Percentiles rank a stretch among this genome's conserved stretches.
Conservation (phyloP, 2,329 filamentous ascomycete species). For the Meredithiella fracta region DNA sequence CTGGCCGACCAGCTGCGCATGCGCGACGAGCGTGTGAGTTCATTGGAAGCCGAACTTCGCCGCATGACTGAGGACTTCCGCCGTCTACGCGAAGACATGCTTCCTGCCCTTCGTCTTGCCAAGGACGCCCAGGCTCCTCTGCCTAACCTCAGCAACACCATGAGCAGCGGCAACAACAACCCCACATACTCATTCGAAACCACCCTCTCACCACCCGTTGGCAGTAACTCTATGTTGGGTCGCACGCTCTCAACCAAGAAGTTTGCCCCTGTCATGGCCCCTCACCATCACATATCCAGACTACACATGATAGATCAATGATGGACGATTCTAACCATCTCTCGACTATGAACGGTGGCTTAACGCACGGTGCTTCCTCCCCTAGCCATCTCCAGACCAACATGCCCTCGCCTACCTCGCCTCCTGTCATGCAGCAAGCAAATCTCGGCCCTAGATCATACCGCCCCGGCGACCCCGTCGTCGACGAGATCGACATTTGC, state of each 20-base stretch:
- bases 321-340: slow-evolving; percentile 59
- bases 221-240: slow-evolving; percentile 40
- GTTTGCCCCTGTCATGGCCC: slow-evolving; percentile 57
- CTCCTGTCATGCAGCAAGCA: slow-evolving; percentile 37
- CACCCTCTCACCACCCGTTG: slow-evolving; percentile 39
- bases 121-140: slow-evolving; percentile 87
- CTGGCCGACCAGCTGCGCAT: slow-evolving; percentile 78
- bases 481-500: slow-evolving; percentile 40
- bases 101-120: slow-evolving; percentile 75
- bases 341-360: slow-evolving; percentile 49
- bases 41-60: slow-evolving; percentile 68
- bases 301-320: slow-evolving; percentile 48
- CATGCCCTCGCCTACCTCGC: slow-evolving; percentile 53
- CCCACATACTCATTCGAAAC: slow-evolving; percentile 13
- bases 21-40: slow-evolving; percentile 75
- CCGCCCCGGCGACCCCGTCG: slow-evolving; percentile 33
- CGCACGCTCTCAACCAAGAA: slow-evolving; percentile 63
- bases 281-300: slow-evolving; percentile 57
- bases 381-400: slow-evolving; percentile 44
- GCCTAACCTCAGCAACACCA: slow-evolving; percentile 26
- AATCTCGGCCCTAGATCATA: slow-evolving; percentile 47
- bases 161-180: slow-evolving; percentile 6
- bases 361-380: slow-evolving; percentile 35
- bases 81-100: slow-evolving; percentile 73
- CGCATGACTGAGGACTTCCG: slow-evolving; percentile 78